These are phyloP conservation scores for Chlamydomonas schloesseri DNA, from an alignment of 139 green algal species.

Conservation along the genomic window DNA sequence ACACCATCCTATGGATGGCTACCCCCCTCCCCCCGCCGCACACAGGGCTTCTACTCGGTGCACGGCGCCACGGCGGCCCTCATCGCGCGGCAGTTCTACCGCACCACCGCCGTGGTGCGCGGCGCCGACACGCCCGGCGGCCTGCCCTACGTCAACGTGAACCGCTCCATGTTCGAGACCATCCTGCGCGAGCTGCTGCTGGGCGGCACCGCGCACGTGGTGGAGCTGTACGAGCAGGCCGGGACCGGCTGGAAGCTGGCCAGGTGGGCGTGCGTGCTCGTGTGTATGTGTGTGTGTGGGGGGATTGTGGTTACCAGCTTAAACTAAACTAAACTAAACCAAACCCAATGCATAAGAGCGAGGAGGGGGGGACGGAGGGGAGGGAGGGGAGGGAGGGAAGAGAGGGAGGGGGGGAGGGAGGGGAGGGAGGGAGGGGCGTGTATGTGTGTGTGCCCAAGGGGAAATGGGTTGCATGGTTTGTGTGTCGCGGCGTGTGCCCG, in stretches of 20 bases:
- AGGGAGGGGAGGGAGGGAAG: too few relatives aligned
- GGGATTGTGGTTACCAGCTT: background rate
- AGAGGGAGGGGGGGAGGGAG: background rate
- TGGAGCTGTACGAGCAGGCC: conserved; percentile 90
- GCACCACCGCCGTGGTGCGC: conserved; percentile 62
- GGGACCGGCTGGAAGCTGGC: conserved; percentile 61
- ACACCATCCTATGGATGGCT: too few relatives aligned
- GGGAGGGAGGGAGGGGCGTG: too few relatives aligned
- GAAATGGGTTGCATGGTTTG: too few relatives aligned
- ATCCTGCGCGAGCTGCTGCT: conserved; percentile 88
- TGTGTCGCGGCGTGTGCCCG: too few relatives aligned
- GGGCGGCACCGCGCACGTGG: conserved; percentile 72
- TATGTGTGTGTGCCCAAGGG: too few relatives aligned
- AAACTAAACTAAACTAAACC: too few relatives aligned
- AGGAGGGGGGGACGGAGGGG: background rate
- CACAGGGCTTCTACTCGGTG: conserved; percentile 83
- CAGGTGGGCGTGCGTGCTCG: conserved; percentile 51
- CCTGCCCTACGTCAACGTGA: conserved; percentile 78
- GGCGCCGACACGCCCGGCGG: conserved; percentile 7
- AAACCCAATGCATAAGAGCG: too few relatives aligned
- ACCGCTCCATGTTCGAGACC: conserved; percentile 77
- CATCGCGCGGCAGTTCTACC: conserved; percentile 87
- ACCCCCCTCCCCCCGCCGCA: background rate
- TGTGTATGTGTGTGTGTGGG: background rate
- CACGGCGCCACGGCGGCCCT: conserved; percentile 86